A percentile compares a stretch with the other conserved stretches of the same genome.
phyloP scores from a whole-genome alignment of 1,284 basidiomycete species.

The Cryptococcus sp. region DNA sequence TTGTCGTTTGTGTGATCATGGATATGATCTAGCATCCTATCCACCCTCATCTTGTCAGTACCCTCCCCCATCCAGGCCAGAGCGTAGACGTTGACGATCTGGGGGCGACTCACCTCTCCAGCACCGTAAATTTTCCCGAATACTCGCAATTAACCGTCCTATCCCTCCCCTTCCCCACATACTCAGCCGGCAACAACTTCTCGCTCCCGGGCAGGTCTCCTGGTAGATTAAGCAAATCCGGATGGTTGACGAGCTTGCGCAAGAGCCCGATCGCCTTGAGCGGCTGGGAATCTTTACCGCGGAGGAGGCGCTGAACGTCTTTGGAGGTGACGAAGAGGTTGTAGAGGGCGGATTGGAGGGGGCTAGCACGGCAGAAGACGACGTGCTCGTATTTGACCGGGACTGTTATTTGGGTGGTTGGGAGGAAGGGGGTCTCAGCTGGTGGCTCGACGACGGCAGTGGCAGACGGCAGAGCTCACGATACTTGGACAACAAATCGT shows the following conservation, averaged over 20 bases:
- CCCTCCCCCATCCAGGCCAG: too few relatives aligned
- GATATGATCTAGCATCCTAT: constrained; percentile 82
- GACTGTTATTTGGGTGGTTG: constrained; percentile 66
- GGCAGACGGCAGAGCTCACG: constrained; percentile 56
- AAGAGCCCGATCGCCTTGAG: constrained; percentile 95
- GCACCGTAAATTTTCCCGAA: constrained; percentile 89
- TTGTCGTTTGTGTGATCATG: constrained; percentile 82
- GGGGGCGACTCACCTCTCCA: constrained; percentile 67
- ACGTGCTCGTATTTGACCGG: constrained; percentile 99
- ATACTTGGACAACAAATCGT: constrained; percentile 96
- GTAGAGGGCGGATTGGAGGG: constrained; percentile 86
- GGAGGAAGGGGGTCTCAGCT: not conserved
- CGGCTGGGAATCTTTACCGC: constrained; percentile 88
- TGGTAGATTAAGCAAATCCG: constrained; percentile 84
- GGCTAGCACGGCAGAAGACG: constrained; percentile 88
- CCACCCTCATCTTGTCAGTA: constrained; percentile 1
- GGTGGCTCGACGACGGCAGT: not conserved
- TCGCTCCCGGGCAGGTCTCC: constrained; percentile 84
- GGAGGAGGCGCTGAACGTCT: constrained; percentile 85
- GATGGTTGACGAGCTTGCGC: constrained; percentile 98
- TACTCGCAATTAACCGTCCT: constrained; percentile 66
- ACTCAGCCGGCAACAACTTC: constrained; percentile 77
- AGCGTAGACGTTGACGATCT: not conserved
- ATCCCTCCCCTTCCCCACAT: constrained; percentile 52
- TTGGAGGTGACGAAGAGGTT: constrained; percentile 91